Evolutionary conservation across 176 grass and related monocot species (phyloP).

Genomic region (Puccinellia tenuiflora): DNA sequence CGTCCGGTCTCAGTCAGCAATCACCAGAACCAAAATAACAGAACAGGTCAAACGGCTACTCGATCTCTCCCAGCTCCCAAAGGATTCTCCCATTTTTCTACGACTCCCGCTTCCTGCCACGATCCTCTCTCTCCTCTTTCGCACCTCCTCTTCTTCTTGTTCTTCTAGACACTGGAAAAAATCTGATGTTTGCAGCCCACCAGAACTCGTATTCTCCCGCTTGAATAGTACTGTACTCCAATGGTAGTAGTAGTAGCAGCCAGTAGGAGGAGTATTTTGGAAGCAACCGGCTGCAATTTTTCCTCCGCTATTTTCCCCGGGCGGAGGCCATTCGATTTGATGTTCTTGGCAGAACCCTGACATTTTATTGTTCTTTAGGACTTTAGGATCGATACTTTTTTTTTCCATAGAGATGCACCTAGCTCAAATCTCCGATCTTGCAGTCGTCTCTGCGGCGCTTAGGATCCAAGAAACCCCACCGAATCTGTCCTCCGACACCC

Average conservation of each 20-base stretch:
- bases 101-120: neutral
- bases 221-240: too few species aligned
- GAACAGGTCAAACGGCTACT: constrained; percentile 27
- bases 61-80: neutral
- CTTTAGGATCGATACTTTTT: neutral
- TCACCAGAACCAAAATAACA: neutral
- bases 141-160: neutral
- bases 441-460: neutral
- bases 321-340: neutral
- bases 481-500: neutral
- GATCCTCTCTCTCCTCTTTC: neutral
- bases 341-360: neutral
- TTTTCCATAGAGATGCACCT: neutral
- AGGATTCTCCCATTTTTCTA: constrained; percentile 17
- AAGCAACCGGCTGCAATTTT: neutral
- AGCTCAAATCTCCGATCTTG: constrained; percentile 1
- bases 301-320: neutral
- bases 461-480: constrained; percentile 32
- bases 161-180: neutral
- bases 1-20: neutral
- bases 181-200: neutral
- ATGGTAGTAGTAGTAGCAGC: too few species aligned
- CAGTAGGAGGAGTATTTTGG: neutral
- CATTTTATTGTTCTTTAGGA: neutral
- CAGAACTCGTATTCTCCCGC: neutral